Evolutionary conservation across 208 protist genomes (phyloP).

Genomic region (Trichomonas gallinae): DNA sequence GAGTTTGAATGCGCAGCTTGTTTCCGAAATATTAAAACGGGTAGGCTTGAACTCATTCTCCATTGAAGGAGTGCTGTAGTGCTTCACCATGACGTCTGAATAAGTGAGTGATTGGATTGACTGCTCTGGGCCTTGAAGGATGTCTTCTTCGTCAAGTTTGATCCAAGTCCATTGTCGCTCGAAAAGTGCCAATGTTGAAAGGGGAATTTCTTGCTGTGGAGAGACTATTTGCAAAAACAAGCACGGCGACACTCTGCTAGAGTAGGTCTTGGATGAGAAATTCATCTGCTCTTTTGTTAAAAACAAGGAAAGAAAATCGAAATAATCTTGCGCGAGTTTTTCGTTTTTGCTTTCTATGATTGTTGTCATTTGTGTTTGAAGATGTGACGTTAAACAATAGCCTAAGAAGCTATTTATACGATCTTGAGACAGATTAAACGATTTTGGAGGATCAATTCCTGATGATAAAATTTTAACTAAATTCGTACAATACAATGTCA

Average conservation of each 20-base stretch:
- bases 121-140: neutral
- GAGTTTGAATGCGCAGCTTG: neutral
- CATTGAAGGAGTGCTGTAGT: neutral
- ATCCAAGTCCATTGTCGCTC: neutral
- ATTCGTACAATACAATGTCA: neutral
- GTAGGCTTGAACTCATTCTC: neutral
- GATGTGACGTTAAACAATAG: neutral
- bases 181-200: neutral
- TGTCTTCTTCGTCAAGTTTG: neutral
- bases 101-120: neutral
- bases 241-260: neutral
- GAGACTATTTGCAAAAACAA: neutral
- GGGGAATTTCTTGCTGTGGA: neutral
- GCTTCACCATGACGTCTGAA: neutral
- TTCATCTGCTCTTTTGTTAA: neutral
- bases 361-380: neutral
- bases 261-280: neutral
- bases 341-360: neutral
- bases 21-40: neutral
- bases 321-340: neutral
- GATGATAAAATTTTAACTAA: neutral
- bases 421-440: neutral
- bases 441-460: neutral
- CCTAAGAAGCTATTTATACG: neutral
- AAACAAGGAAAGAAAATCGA: neutral